phyloP scores from a whole-genome alignment of 2,329 filamentous ascomycete species.

The Calonectria crousiana region DNA sequence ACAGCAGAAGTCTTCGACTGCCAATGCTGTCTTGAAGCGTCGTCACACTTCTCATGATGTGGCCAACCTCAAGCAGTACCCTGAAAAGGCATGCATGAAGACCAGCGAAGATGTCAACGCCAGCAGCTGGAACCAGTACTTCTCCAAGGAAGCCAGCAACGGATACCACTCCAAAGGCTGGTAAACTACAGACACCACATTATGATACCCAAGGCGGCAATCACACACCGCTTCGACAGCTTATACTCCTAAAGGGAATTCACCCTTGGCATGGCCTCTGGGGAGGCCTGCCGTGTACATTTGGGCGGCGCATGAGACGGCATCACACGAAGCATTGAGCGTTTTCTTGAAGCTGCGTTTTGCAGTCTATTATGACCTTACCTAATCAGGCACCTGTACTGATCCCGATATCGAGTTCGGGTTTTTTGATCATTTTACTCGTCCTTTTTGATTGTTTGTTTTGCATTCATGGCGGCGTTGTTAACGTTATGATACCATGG shows the following conservation, averaged over 20 bases:
- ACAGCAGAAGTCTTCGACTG: constrained; percentile 91
- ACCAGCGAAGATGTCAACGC: constrained; percentile 73
- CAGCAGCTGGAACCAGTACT: constrained; percentile 87
- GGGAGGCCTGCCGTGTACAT: constrained; percentile 42
- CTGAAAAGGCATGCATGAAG: constrained; percentile 73
- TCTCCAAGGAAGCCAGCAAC: constrained; percentile 78
- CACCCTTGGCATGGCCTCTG: constrained; percentile 28
- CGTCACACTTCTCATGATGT: constrained; percentile 92
- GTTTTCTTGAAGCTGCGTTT: constrained; percentile 41
- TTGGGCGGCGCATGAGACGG: constrained; percentile 44
- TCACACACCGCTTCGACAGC: constrained; percentile 35
- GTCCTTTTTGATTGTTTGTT: constrained; percentile 32
- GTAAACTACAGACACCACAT: constrained; percentile 41
- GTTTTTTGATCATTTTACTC: constrained; percentile 17
- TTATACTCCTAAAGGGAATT: constrained; percentile 35
- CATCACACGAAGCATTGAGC: constrained; percentile 45
- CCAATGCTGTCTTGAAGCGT: constrained; percentile 89
- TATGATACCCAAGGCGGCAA: constrained; percentile 21
- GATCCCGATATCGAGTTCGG: constrained; percentile 15
- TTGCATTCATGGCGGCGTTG: constrained; percentile 41
- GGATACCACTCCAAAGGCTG: constrained; percentile 60
- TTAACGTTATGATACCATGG: constrained; percentile 48
- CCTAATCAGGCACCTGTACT: constrained; percentile 22
- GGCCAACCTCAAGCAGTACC: constrained; percentile 86
- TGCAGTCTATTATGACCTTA: constrained; percentile 30